phyloP scores from a whole-genome alignment of 2,329 filamentous ascomycete species.

The Leptodontidium sp. region DNA sequence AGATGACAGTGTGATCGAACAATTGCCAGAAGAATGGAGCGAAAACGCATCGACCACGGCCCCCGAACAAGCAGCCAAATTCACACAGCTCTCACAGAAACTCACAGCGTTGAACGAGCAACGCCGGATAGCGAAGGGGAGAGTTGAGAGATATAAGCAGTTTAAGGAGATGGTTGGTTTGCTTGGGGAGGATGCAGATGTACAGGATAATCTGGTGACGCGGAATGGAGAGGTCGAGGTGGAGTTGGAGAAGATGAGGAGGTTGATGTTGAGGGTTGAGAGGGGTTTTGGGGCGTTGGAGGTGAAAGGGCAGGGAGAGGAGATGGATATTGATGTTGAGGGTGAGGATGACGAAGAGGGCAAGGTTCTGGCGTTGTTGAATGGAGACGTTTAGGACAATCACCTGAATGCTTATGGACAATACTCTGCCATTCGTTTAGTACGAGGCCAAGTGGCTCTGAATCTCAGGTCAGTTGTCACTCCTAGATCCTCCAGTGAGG shows the following conservation, averaged over 20 bases:
- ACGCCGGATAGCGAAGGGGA: conserved; percentile 51
- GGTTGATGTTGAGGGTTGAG: conserved; percentile 67
- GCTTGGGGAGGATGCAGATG: conserved; percentile 53
- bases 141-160: conserved; percentile 56
- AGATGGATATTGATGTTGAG: conserved; percentile 38
- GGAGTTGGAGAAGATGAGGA: conserved; percentile 72
- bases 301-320: conserved; percentile 26
- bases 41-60: conserved; percentile 48
- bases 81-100: conserved; percentile 57
- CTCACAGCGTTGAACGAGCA: conserved; percentile 60
- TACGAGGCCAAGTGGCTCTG: too few species aligned
- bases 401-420: too few species aligned
- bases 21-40: conserved; percentile 43
- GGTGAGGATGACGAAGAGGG: conserved; percentile 23
- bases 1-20: conserved; percentile 37
- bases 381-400: neutral
- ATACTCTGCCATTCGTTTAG: too few species aligned
- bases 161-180: conserved; percentile 62
- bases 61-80: conserved; percentile 56
- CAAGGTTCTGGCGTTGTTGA: conserved; percentile 32
- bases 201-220: conserved; percentile 74
- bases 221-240: conserved; percentile 69
- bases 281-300: conserved; percentile 55
- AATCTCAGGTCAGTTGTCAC: too few species aligned
- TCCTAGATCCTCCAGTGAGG: too few species aligned